A percentile compares a stretch with the other conserved stretches of the same genome.
Conservation (phyloP, 441 rosid genomes). For the Pelargonium cotyledonis region DNA sequence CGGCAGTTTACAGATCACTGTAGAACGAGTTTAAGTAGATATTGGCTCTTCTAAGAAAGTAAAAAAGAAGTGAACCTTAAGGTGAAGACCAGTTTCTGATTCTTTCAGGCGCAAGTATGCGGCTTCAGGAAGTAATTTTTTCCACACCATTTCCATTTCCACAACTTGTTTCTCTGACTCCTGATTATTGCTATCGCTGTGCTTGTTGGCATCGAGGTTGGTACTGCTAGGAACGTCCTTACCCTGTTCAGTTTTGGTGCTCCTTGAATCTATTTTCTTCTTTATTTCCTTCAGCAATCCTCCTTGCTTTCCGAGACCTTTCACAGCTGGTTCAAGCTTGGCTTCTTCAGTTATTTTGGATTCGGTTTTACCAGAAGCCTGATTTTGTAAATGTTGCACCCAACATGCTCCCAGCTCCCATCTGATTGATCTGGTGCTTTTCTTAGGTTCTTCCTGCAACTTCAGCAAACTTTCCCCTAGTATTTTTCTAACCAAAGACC, state of each 20-base stretch:
- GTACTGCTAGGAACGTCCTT: constrained; percentile 35
- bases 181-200: constrained; percentile 36
- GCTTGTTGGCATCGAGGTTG: constrained; percentile 41
- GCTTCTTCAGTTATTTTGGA: constrained; percentile 64
- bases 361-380: constrained; percentile 70
- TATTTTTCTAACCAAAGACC: constrained; percentile 51
- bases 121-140: constrained; percentile 51
- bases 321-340: constrained; percentile 57
- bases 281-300: constrained; percentile 72
- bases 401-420: constrained; percentile 87
- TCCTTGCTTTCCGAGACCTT: constrained; percentile 83
- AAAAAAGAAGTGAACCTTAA: constrained; percentile 43
- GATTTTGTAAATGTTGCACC: constrained; percentile 77
- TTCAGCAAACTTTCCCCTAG: constrained; percentile 55
- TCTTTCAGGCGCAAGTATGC: constrained; percentile 67
- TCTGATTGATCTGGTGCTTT: constrained; percentile 46
- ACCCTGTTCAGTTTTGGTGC: constrained; percentile 42
- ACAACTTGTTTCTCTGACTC: constrained; percentile 44
- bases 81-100: constrained; percentile 77
- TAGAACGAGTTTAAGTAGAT: background rate
- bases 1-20: background rate
- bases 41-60: too few species aligned
- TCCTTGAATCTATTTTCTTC: constrained; percentile 51
- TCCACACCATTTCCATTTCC: constrained; percentile 54
- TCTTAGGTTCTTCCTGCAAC: constrained; percentile 50